phyloP scores from a whole-genome alignment of 441 rosid genomes.

The Cnidoscolus chayamansa region DNA sequence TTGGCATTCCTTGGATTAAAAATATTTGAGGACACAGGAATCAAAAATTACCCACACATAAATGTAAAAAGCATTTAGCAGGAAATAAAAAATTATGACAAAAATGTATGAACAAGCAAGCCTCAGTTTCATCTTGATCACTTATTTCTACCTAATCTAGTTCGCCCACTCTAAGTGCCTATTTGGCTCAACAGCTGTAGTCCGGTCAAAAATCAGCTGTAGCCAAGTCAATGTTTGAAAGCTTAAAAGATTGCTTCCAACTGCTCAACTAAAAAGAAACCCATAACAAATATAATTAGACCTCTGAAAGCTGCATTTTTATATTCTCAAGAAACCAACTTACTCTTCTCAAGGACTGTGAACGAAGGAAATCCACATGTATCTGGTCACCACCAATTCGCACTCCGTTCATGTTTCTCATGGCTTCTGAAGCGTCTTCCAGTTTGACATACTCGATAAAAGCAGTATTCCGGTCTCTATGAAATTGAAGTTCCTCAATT shows the following conservation, averaged over 20 bases:
- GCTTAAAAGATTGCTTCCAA: no score
- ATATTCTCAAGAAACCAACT: conserved; percentile 32
- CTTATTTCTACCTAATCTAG: not conserved
- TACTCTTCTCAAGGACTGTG: conserved; percentile 68
- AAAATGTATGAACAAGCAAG: conserved; percentile 3
- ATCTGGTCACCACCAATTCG: conserved; percentile 72
- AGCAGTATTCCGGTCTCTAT: conserved; percentile 74
- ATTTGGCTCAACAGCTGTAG: not conserved
- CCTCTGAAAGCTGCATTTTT: no score
- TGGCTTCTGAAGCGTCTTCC: conserved; percentile 75
- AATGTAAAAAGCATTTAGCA: not conserved
- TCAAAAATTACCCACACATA: not conserved
- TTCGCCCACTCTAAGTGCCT: not conserved
- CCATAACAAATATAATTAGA: not conserved
- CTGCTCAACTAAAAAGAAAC: not conserved
- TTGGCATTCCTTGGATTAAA: no score
- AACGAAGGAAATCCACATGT: conserved; percentile 88
- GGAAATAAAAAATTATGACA: not conserved
- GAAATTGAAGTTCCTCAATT: conserved; percentile 74
- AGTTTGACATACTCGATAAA: conserved; percentile 54
- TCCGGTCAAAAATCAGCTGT: no score
- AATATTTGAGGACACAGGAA: not conserved
- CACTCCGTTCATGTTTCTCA: conserved; percentile 78
- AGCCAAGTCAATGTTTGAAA: no score
- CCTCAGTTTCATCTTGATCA: not conserved